Evolutionary conservation across 441 rosid species (phyloP), one percentile per base, ranked within the genome.

Genomic region (Gossypium trilobum): DNA sequence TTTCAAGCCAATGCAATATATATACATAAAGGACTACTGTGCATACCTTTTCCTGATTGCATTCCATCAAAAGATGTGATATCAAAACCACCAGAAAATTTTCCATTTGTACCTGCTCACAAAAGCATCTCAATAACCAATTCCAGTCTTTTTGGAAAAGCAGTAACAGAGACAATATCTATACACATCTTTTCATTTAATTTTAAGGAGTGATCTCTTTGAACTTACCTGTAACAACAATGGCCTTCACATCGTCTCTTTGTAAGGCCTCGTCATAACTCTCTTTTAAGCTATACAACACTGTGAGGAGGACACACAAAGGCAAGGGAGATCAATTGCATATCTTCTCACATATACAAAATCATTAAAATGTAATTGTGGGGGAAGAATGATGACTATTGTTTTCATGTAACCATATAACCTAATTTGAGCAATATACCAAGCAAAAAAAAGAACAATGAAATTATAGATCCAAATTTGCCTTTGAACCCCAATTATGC

Each of bases 71-170:
- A 95, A 46, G 86, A 85, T 22, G 89, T 50, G 60, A 95, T 91
- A 78, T 92, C 99, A 84, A 89, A 91, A 59, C 99, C 99, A 75
- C 98, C 98, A 73, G 97, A 92, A 81, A 95, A 95, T 83, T 83
- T 95, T 61, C 92, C 97, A 23, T 87, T 92, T 17, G 88, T 92
- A 73, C 98, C 99, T 91, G 85, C 62, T 70, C 55, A 74, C 56
- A 73, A 1, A 6, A 83, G 70, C 51, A 0, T 48, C 68, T 20
- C 22, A 20, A 58, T 75, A 11, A 60, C 70, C 50, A 76, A 75
- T 46, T 48, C 44, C 50, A 64, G 19, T 8, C 3, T 3, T 61
- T 17, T 20, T 2, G 48, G 23, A 70, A 74, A 57, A 75, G 23
- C 44, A 31, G 14, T 25, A 14, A 56, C 13, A 73, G 16, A 44